These are phyloP conservation scores for Sugiyamaella lignohabitans DNA, from an alignment of 805 yeast genomes.

Conservation along the genomic window DNA sequence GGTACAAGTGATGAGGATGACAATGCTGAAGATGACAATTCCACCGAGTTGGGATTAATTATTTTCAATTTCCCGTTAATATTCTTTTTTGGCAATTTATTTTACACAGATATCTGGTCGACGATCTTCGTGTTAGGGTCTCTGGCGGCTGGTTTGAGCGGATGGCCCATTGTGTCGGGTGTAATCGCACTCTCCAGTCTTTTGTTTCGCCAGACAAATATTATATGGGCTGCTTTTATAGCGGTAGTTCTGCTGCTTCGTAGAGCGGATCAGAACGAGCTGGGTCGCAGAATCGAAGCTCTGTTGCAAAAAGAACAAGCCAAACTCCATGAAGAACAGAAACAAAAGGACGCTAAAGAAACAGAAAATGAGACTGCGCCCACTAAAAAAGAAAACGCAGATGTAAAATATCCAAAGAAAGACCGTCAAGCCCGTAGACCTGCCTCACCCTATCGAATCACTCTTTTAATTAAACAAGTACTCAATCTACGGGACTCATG, in stretches of 20 bases:
- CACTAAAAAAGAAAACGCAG: not conserved
- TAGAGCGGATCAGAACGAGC: not conserved
- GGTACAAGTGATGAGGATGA: not conserved
- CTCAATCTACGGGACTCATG: constrained; percentile 2
- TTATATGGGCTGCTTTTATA: constrained; percentile 72
- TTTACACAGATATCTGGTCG: constrained; percentile 94
- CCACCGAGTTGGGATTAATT: too few relatives aligned
- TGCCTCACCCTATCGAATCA: constrained; percentile 30
- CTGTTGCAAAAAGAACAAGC: constrained; percentile 28
- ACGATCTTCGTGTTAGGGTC: constrained; percentile 58
- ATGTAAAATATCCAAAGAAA: not conserved
- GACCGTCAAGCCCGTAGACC: not conserved
- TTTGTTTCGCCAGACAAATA: constrained; percentile 83
- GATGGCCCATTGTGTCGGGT: constrained; percentile 37
- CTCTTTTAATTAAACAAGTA: constrained; percentile 3
- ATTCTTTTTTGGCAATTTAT: constrained; percentile 65
- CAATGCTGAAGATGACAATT: not conserved
- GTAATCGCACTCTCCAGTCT: constrained; percentile 56
- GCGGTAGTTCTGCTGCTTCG: constrained; percentile 30
- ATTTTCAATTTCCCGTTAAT: constrained; percentile 56
- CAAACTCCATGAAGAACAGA: not conserved
- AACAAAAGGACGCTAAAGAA: not conserved
- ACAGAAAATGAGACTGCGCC: not conserved
- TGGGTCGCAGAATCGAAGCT: constrained; percentile 21
- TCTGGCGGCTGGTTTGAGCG: constrained; percentile 29